phyloP scores from a whole-genome alignment of 1,284 basidiomycete species.

The Moniliella sp. region DNA sequence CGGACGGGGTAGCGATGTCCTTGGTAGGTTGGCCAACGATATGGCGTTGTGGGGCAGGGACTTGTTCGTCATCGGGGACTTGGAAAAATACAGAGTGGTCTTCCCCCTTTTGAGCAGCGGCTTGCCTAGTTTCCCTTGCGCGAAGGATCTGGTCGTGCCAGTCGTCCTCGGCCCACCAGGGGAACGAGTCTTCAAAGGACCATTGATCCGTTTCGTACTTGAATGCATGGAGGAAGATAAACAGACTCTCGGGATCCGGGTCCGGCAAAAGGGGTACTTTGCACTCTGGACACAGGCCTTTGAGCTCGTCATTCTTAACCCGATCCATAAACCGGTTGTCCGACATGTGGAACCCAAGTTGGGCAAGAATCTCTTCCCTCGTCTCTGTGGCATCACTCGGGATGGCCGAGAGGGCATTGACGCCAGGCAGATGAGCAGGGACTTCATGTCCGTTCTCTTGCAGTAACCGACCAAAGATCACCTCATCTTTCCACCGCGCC shows the following conservation, averaged over 20 bases:
- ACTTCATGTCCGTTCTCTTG: not conserved
- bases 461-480: slow-evolving; percentile 14
- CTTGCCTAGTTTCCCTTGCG: not conserved
- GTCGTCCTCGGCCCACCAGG: slow-evolving; percentile 26
- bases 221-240: slow-evolving; percentile 32
- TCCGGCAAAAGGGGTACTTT: slow-evolving; percentile 23
- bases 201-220: slow-evolving; percentile 32
- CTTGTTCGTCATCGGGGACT: no score
- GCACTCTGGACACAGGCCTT: slow-evolving; percentile 17
- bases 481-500: slow-evolving; percentile 29
- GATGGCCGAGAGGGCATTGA: slow-evolving; percentile 18
- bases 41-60: no score
- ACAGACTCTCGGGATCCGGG: slow-evolving; percentile 21
- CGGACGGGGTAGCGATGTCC: no score
- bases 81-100: no score
- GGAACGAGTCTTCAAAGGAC: slow-evolving; percentile 27
- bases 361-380: not conserved
- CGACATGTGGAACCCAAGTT: not conserved
- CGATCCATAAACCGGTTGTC: not conserved
- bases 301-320: not conserved
- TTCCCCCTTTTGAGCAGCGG: no score
- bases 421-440: slow-evolving; percentile 13
- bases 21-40: no score
- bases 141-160: slow-evolving; percentile 6
- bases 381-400: not conserved